Evolutionary conservation across 805 yeast genomes (phyloP), one percentile per base, ranked within the genome.

Genomic region (Candida chauliodis): DNA sequence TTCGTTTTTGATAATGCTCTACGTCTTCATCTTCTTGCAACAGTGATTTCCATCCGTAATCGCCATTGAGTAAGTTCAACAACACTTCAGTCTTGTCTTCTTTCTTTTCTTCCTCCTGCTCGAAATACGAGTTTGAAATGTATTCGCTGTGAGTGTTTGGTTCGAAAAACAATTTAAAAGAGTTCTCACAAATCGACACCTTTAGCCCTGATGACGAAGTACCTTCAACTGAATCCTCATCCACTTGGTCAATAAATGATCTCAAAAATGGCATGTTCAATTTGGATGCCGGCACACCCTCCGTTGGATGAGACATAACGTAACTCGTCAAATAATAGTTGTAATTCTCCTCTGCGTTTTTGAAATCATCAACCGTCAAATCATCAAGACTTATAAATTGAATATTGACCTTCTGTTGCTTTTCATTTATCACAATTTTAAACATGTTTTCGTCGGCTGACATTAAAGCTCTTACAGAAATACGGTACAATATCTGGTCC

Each of bases 301-400:
- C 99, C 2, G 99, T 93, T 26, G 99, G 98, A 52, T 88, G 95
- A 3, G 95, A 84, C 85, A 93, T 84, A 30, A 90, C 77, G 59
- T 84, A 93, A 30, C 95, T 85, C 0, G 98, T 91, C 36, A 93
- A 75, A 56, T 93, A 93, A 65, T 93, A 91, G 56, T 88, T 90
- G 84, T 96, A 93, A 52, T 77, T 78, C 47, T 87, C 95, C 50
- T 85, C 91, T 3, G 79, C 77, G 16, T 80, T 75, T 46, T 85
- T 86, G 42, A 81, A 81, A 38, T 69, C 72, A 47, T 63, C 66
- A 53, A 90, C 73, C 0, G 98, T 90, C 50, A 90, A 66, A 55
- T 91, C 98, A 53, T 88, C 96, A 30, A 87, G 69, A 8, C 91
- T 90, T 40, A 93, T 80, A 60, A 84, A 88, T 52, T 88, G 91